Base-by-base conservation (phyloP, 352 stramenopile species). In the Phytophthora pseudosyringae region DNA sequence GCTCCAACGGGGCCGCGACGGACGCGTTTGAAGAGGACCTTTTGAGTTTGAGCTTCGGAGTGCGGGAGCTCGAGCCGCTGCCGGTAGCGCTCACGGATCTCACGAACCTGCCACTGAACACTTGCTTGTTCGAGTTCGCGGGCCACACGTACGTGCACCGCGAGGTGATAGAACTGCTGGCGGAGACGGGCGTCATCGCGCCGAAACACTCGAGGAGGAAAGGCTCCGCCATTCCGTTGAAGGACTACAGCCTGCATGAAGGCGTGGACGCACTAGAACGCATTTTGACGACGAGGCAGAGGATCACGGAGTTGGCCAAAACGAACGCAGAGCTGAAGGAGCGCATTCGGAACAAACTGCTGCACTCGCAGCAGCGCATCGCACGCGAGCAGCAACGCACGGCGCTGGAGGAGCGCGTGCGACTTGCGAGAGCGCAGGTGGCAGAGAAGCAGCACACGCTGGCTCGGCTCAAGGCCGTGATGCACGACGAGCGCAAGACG, bases 121-220 rank as follows among this genome's bases (percentile, higher is more conserved):
- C 85, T 51, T 92, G 83, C 52, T 69, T 94, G 10, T 89, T 94
- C 12, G 85, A 94, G 64, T 91, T 94, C 54, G 79, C 76, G 18
- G 77, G 80, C 10, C 73, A 85, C 25, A 71, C 63, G 26, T 92
- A 89, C 55, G 82, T 94, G 40, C 80, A 90, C 35, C 82, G 81
- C 40, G 83, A 90, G 38, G 73, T 91, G 48, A 64, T 88, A 45
- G 83, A 94, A 47, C 60, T 91, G 35, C 60, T 94, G 28, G 75
- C 77, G 41, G 82, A 94, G 15, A 81, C 73, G 41, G 83, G 83
- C 18, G 74, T 90, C 25, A 90, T 92, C 26, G 71, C 83, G 3
- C 52, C 67, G 3, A 91, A 92, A 56, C 75, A 88, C 64, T 88
- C 83, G 40, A 75, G 83, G 26, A 84, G 83, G 18, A 91, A 92